These are phyloP conservation scores for Backusella westeae DNA, from an alignment of 192 early-diverging fungal species.

Conservation along the genomic window DNA sequence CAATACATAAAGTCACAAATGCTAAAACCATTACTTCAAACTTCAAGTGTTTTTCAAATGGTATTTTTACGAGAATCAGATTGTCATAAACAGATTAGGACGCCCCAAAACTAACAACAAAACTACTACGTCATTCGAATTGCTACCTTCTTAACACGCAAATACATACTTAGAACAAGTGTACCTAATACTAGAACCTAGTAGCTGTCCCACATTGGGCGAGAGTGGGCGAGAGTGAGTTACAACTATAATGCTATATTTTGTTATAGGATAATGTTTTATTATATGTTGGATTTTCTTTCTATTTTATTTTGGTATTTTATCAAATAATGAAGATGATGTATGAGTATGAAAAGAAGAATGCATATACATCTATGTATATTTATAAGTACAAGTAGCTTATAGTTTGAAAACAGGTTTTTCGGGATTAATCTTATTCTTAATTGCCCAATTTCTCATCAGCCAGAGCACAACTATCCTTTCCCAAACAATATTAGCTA, in stretches of 20 bases:
- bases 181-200: too few relatives aligned
- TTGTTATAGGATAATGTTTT: neutral
- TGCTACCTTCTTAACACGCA: too few relatives aligned
- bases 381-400: neutral
- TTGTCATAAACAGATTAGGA: too few relatives aligned
- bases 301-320: neutral
- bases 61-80: too few relatives aligned
- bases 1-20: too few relatives aligned
- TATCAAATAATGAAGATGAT: neutral
- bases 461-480: constrained; percentile 51
- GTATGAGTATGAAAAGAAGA: neutral
- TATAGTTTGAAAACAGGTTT: constrained; percentile 31
- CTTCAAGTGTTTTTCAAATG: too few relatives aligned
- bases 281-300: neutral
- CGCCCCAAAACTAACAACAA: too few relatives aligned
- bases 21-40: too few relatives aligned
- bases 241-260: neutral
- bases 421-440: constrained; percentile 21
- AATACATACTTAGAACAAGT: too few relatives aligned
- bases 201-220: too few relatives aligned
- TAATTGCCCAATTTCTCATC: constrained; percentile 37
- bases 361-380: neutral
- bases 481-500: constrained; percentile 45
- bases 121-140: too few relatives aligned
- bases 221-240: too few relatives aligned